These are phyloP conservation scores for Botrytis galanthina DNA, from an alignment of 2,329 filamentous ascomycete genomes.

Conservation along the genomic window DNA sequence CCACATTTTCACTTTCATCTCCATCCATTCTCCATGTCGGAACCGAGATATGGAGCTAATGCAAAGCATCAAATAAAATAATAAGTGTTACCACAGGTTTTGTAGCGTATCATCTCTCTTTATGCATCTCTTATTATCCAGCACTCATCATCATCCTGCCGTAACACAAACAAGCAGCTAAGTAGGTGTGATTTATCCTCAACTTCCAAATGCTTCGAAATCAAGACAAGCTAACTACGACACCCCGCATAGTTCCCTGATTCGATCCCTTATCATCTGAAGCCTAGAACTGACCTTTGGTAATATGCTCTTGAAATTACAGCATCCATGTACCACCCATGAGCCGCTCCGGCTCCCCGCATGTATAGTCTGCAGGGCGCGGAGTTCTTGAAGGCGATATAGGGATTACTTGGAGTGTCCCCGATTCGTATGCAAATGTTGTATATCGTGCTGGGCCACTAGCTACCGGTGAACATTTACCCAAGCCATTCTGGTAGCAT, in stretches of 20 bases:
- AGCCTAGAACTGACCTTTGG: neutral
- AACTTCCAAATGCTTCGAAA: conserved; percentile 8
- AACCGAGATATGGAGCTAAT: conserved; percentile 4
- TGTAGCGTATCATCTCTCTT: conserved; percentile 1
- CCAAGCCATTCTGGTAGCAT: neutral
- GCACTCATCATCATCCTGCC: neutral
- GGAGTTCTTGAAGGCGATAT: neutral
- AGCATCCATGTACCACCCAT: neutral
- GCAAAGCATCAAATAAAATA: conserved; percentile 5
- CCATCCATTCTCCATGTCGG: neutral
- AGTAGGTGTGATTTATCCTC: neutral
- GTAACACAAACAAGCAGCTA: neutral
- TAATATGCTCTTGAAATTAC: neutral
- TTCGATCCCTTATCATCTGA: neutral
- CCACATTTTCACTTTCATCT: neutral
- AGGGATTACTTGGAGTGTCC: neutral
- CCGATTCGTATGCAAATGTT: conserved; percentile 11
- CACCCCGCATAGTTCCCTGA: neutral
- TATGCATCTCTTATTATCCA: neutral
- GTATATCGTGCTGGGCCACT: neutral
- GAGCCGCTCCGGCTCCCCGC: neutral
- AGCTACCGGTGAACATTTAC: neutral
- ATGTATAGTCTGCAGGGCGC: neutral
- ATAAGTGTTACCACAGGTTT: neutral
- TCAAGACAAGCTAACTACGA: neutral